Conservation (phyloP, 441 rosid genomes). For the Daphne laureola region DNA sequence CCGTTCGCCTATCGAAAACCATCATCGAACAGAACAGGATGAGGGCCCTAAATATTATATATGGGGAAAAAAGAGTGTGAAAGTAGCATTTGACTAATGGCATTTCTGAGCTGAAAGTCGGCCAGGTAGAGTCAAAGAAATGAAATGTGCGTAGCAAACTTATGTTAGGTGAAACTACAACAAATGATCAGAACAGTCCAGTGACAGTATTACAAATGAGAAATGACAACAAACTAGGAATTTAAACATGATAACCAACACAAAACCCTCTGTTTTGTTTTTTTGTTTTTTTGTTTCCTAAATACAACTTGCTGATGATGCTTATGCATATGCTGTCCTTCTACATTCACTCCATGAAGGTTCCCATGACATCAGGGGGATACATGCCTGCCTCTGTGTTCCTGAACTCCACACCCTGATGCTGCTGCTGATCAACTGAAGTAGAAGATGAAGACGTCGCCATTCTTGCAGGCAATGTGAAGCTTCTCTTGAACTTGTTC, state of each 20-base stretch:
- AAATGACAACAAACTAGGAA: conserved; percentile 15
- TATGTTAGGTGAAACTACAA: conserved; percentile 18
- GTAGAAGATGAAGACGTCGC: conserved; percentile 67
- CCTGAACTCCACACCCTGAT: conserved; percentile 39
- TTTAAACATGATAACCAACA: conserved; percentile 11
- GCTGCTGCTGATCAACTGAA: conserved; percentile 46
- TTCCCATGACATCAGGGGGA: conserved; percentile 56
- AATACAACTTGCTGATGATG: conserved; percentile 18
- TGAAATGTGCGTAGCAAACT: conserved; percentile 3
- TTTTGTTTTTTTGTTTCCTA: conserved; percentile 8
- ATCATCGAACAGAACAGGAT: no score
- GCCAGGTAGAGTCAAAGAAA: no score
- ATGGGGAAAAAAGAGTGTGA: no score
- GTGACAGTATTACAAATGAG: background rate
- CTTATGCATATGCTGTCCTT: background rate
- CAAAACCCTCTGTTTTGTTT: no score
- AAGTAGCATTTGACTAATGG: no score
- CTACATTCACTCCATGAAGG: conserved; percentile 56
- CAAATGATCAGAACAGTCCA: conserved; percentile 23
- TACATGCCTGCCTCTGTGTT: conserved; percentile 58
- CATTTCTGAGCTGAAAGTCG: no score
- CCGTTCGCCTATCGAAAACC: no score
- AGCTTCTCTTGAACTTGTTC: conserved; percentile 75
- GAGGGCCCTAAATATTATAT: no score
- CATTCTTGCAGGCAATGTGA: conserved; percentile 73